Conservation (phyloP, 2,329 filamentous ascomycete species). For the Macroventuria anomochaeta region DNA sequence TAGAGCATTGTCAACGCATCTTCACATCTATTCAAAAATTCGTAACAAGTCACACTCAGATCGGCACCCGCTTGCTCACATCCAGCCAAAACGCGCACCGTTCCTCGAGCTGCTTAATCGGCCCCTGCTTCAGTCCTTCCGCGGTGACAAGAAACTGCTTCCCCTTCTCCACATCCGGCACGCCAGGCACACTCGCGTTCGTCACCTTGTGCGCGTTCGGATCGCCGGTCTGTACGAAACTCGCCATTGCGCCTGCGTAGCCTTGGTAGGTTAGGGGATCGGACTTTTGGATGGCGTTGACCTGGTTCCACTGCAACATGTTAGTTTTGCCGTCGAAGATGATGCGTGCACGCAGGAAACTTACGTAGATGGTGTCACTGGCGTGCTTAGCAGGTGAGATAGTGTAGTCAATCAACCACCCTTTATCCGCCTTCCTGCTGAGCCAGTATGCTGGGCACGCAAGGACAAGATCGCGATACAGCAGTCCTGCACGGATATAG, state of each 20-base stretch:
- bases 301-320: conserved; percentile 59
- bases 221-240: conserved; percentile 65
- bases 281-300: conserved; percentile 60
- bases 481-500: conserved; percentile 60
- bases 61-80: conserved; percentile 55
- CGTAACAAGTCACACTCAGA: conserved; percentile 29
- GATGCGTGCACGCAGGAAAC: neutral
- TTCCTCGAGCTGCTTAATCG: conserved; percentile 50
- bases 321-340: conserved; percentile 5
- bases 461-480: conserved; percentile 65
- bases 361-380: conserved; percentile 62
- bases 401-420: conserved; percentile 66
- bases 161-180: conserved; percentile 53
- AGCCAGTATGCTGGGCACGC: conserved; percentile 68
- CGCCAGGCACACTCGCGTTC: conserved; percentile 49
- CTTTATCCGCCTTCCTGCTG: conserved; percentile 52
- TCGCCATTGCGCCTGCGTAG: conserved; percentile 65
- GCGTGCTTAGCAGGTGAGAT: conserved; percentile 66
- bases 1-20: neutral
- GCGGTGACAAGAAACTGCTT: conserved; percentile 60
- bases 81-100: conserved; percentile 63
- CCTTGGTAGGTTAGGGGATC: conserved; percentile 63
- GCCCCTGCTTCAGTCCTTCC: conserved; percentile 54
- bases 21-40: neutral
- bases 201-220: conserved; percentile 65